Percentiles rank a stretch among this genome's conserved stretches.
phyloP scores from a whole-genome alignment of 2,329 filamentous ascomycete species.

The Monilinia aucupariae region DNA sequence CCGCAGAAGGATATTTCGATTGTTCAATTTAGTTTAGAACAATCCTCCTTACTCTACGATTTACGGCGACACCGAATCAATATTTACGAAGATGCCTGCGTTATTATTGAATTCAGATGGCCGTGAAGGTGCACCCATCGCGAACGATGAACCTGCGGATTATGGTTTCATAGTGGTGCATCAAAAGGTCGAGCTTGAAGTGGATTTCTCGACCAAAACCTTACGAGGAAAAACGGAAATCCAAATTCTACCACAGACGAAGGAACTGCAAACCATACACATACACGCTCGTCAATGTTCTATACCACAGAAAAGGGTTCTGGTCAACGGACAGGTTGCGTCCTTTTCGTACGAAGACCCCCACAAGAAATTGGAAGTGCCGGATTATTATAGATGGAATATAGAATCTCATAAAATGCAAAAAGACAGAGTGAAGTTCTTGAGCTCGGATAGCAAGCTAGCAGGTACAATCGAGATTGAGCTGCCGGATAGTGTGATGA shows the following conservation, averaged over 20 bases:
- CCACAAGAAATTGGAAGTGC: slow-evolving; percentile 59
- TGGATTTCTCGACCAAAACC: slow-evolving; percentile 73
- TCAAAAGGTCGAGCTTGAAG: slow-evolving; percentile 83
- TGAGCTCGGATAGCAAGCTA: slow-evolving; percentile 35
- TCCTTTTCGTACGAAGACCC: slow-evolving; percentile 48
- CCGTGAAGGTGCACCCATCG: slow-evolving; percentile 18
- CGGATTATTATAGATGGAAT: slow-evolving; percentile 55
- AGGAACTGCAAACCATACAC: slow-evolving; percentile 52
- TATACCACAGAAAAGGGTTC: slow-evolving; percentile 50
- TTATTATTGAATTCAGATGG: slow-evolving; percentile 27
- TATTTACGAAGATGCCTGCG: slow-evolving; percentile 27
- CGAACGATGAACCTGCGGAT: slow-evolving; percentile 17
- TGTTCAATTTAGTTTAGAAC: background rate
- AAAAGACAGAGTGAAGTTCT: slow-evolving; percentile 54
- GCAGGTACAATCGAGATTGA: slow-evolving; percentile 54
- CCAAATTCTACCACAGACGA: slow-evolving; percentile 54
- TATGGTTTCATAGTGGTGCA: slow-evolving; percentile 56
- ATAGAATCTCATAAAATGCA: slow-evolving; percentile 71
- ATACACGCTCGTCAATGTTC: slow-evolving; percentile 59
- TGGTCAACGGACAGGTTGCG: slow-evolving; percentile 41
- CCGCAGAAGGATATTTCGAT: background rate
- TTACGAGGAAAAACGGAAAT: slow-evolving; percentile 78
- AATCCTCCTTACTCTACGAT: background rate
- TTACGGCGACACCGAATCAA: background rate
- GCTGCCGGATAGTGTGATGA: slow-evolving; percentile 55